Base-by-base conservation (phyloP, 2,329 filamentous ascomycete species). In the Talaromyces rugulosus region DNA sequence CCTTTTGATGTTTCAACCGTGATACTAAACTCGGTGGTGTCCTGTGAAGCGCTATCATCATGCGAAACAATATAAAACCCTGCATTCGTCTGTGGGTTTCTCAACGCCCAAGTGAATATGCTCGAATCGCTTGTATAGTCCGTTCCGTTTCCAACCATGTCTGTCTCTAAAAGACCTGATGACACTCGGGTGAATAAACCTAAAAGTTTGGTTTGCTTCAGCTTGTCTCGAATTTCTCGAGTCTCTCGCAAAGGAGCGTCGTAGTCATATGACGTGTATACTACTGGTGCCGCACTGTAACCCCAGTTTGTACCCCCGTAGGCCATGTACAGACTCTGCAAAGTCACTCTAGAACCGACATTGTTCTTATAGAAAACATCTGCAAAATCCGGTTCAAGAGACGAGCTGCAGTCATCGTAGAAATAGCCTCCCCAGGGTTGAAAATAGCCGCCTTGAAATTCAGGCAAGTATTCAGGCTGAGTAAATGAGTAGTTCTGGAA, bases 291-390 rank as follows among this genome's bases (percentile, higher is more conserved):
- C 0, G 89, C 89, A 5, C 91, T 75, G 64, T 92, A 92, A 0
- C 90, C 90, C 90, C 90, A 94, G 71, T 94, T 95, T 0, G 90
- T 93, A 4, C 90, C 91, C 16, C 91, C 91, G 66, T 83, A 90
- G 0, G 84, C 86, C 90, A 93, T 93, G 72, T 92, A 93, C 1
- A 91, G 70, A 66, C 87, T 92, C 61, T 91, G 79, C 7, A 93
- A 84, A 0, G 84, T 86, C 1, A 87, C 82, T 0, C 86, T 87
- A n/a, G 87, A 85, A 33, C 85, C 85, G 59, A 87, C 85, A 56
- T 87, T 81, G 67, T 92, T 91, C 80, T 93, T 94, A 74, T 92
- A 90, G 70, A 92, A 91, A 0, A 94, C 87, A 18, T 90, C 80
- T 63, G 89, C 86, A 64, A 91, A 92, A 66, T 92, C 88, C 14